Conservation (phyloP, 1,284 basidiomycete species). For the Neolentinus lepideus region DNA sequence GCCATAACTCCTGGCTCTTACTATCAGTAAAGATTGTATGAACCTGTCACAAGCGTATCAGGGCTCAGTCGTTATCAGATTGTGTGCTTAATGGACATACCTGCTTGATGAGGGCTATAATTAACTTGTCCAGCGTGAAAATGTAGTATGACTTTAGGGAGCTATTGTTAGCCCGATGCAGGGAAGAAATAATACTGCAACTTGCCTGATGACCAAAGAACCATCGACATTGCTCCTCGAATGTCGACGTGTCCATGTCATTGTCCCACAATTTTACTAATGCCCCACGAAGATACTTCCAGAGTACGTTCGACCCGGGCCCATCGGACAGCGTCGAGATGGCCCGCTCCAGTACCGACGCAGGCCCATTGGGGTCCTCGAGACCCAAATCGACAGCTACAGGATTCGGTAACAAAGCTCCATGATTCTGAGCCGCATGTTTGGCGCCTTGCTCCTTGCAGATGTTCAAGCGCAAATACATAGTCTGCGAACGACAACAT, state of each 20-base stretch:
- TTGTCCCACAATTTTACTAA: constrained; percentile 92
- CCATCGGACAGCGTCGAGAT: constrained; percentile 40
- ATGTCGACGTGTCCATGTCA: constrained; percentile 84
- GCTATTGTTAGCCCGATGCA: background rate
- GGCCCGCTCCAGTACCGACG: constrained; percentile 58
- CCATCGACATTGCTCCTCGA: constrained; percentile 94
- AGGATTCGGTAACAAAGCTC: constrained; percentile 56
- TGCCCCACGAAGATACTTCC: constrained; percentile 86
- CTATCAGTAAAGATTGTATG: constrained; percentile 76
- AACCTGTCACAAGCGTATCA: constrained; percentile 40
- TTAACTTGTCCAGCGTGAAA: constrained; percentile 90
- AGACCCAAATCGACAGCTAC: constrained; percentile 68
- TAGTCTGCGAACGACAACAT: constrained; percentile 46
- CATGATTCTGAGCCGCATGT: constrained; percentile 52
- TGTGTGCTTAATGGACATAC: constrained; percentile 33
- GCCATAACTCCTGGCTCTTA: constrained; percentile 70
- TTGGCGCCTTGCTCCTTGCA: constrained; percentile 79
- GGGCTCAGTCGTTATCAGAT: background rate
- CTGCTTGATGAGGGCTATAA: constrained; percentile 85
- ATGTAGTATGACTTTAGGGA: constrained; percentile 65
- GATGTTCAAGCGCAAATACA: constrained; percentile 83
- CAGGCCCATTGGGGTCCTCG: constrained; percentile 69
- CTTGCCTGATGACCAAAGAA: constrained; percentile 94
- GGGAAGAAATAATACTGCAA: background rate
- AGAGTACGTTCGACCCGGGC: constrained; percentile 54